These are phyloP conservation scores for Senna tora DNA, from an alignment of 306 rosid species.

Conservation along the genomic window DNA sequence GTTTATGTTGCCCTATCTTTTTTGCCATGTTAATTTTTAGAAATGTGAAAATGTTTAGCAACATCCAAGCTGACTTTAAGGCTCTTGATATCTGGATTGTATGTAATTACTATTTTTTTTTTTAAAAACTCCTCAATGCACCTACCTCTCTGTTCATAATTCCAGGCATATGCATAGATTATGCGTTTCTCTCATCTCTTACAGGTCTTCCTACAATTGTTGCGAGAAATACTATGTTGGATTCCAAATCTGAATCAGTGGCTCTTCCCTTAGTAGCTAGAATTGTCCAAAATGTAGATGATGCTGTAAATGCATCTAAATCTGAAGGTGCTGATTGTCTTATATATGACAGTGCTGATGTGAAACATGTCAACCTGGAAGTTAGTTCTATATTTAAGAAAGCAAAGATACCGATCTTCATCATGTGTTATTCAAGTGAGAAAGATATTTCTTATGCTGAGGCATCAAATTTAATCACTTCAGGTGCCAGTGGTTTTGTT, in stretches of 20 bases:
- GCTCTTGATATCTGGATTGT: background rate
- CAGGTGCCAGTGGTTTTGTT: constrained; percentile 90
- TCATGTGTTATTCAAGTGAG: constrained; percentile 40
- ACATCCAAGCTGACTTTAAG: background rate
- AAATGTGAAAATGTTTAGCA: background rate
- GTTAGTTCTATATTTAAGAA: constrained; percentile 51
- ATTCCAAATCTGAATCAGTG: constrained; percentile 71
- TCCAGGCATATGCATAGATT: background rate
- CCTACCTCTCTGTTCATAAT: background rate
- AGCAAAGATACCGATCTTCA: constrained; percentile 86
- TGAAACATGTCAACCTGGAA: constrained; percentile 40
- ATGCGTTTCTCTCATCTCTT: constrained; percentile 29
- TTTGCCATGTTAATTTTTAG: background rate
- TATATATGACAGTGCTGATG: constrained; percentile 53
- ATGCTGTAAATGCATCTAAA: constrained; percentile 75
- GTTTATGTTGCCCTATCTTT: background rate
- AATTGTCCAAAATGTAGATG: constrained; percentile 59
- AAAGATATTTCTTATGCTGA: constrained; percentile 44
- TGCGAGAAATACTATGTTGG: constrained; percentile 83
- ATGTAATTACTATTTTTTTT: no score
- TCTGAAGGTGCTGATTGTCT: constrained; percentile 98
- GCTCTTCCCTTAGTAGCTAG: constrained; percentile 93
- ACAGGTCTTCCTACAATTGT: constrained; percentile 93
- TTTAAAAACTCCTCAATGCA: background rate
- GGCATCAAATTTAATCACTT: constrained; percentile 54